Evolutionary conservation across 169 alveolate genomes (phyloP), one percentile per base, ranked within the genome.

Genomic region (Perkinsus olseni): DNA sequence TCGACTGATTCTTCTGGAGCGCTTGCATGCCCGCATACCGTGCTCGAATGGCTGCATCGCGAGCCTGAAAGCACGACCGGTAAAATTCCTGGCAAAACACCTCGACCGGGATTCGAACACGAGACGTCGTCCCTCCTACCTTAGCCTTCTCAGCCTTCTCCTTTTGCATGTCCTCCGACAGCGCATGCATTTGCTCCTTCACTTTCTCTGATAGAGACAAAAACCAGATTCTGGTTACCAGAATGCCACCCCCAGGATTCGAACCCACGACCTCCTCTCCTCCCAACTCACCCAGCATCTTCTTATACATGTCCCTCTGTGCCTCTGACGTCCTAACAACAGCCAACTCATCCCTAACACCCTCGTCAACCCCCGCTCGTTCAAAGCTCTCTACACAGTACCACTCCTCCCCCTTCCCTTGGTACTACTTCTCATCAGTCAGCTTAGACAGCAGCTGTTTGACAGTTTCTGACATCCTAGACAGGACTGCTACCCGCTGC

Each of bases 211-310:
- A 62, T 6, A 21, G 10, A 62, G 36, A 62, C 31, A 24, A 62
- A 0, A 6, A 24, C 50, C 50, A 40, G 11, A 6, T 40, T 6
- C 3, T 40, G 21, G 50, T 3, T 11, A 3, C 3, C 3, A 40
- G 17, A 62, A 28, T 62, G 31, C 36, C 82, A 4, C 31, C 28
- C 82, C 82, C 31, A 4, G 82, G 82, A 62, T 21, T 62, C 34
- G 82, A 62, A 62, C 82, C 82, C 82, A 62, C 82, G 82, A 62
- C 82, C 82, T 62, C 82, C 11, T n/a, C n/a, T n/a, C n/a, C n/a
- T n/a, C n/a, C 62, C 62, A 45, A 62, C 82, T 28, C 82, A 62
- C 82, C 82, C 17, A 62, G 82, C 82, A 62, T 21, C 34, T 62
- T 62, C 82, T 62, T 62, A 28, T 62, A 62, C 82, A 21, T 62